Percentiles rank a stretch among this genome's conserved stretches.
phyloP scores from a whole-genome alignment of 2,329 filamentous ascomycete species.

The Hypoxylon sp. region DNA sequence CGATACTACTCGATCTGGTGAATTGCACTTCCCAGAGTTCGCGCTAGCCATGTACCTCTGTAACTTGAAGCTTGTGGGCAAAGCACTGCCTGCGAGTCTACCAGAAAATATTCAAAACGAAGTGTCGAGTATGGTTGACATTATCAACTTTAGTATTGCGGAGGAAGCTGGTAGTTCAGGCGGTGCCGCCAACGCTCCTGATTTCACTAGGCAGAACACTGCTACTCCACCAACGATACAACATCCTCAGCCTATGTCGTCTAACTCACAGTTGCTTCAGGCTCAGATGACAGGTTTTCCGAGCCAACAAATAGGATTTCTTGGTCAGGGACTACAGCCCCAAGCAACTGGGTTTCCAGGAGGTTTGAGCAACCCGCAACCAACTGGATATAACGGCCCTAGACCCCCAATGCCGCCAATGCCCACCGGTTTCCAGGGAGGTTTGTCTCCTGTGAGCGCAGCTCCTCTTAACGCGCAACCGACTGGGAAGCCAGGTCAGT shows the following conservation, averaged over 20 bases:
- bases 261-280: constrained; percentile 76
- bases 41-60: constrained; percentile 98
- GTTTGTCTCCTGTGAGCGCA: constrained; percentile 68
- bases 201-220: constrained; percentile 72
- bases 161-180: constrained; percentile 76
- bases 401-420: constrained; percentile 88
- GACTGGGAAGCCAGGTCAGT: constrained; percentile 92
- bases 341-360: constrained; percentile 80
- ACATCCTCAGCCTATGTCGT: constrained; percentile 81
- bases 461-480: constrained; percentile 89
- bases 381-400: constrained; percentile 85
- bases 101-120: constrained; percentile 95
- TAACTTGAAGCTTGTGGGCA: constrained; percentile 91
- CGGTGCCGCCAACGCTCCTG: constrained; percentile 75
- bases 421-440: constrained; percentile 75
- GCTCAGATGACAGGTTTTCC: constrained; percentile 79
- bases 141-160: constrained; percentile 93
- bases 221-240: constrained; percentile 70
- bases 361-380: constrained; percentile 75
- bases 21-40: constrained; percentile 97
- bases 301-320: constrained; percentile 67
- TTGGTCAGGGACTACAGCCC: constrained; percentile 72
- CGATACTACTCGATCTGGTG: constrained; percentile 95
- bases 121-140: constrained; percentile 99
- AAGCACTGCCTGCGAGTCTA: constrained; percentile 79